Conservation (phyloP, 345 rosid genomes). For the Raphanus sativus region DNA sequence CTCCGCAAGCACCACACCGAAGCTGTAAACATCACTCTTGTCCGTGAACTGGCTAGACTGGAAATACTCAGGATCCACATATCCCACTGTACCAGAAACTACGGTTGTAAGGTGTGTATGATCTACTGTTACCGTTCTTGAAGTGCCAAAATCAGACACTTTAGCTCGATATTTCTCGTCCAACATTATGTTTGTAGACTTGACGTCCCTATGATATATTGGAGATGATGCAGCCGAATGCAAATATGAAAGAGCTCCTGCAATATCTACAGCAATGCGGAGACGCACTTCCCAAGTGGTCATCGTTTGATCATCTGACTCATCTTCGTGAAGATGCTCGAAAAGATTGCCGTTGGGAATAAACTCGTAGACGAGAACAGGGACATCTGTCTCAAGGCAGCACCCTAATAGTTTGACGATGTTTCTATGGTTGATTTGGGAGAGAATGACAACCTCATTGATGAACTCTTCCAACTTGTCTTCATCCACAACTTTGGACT, state of each 20-base stretch:
- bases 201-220: constrained; percentile 48
- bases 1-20: constrained; percentile 47
- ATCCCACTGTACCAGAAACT: constrained; percentile 26
- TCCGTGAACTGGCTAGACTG: constrained; percentile 44
- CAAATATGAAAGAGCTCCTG: constrained; percentile 42
- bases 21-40: constrained; percentile 57
- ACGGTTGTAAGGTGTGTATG: constrained; percentile 31
- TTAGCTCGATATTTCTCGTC: constrained; percentile 38
- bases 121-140: constrained; percentile 29
- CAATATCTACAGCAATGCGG: constrained; percentile 43
- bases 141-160: constrained; percentile 30
- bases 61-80: constrained; percentile 32
- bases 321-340: constrained; percentile 37
- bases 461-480: constrained; percentile 48
- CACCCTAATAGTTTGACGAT: constrained; percentile 48
- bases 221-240: constrained; percentile 43
- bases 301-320: constrained; percentile 21
- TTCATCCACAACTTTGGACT: constrained; percentile 39
- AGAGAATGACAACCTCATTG: constrained; percentile 47
- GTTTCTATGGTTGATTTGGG: constrained; percentile 47
- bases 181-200: constrained; percentile 46
- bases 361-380: constrained; percentile 44
- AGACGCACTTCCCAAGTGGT: constrained; percentile 40
- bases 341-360: constrained; percentile 39
- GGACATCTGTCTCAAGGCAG: constrained; percentile 49